These are phyloP conservation scores for Clavariopsis aquatica DNA, from an alignment of 495 filamentous ascomycete species.

Conservation along the genomic window DNA sequence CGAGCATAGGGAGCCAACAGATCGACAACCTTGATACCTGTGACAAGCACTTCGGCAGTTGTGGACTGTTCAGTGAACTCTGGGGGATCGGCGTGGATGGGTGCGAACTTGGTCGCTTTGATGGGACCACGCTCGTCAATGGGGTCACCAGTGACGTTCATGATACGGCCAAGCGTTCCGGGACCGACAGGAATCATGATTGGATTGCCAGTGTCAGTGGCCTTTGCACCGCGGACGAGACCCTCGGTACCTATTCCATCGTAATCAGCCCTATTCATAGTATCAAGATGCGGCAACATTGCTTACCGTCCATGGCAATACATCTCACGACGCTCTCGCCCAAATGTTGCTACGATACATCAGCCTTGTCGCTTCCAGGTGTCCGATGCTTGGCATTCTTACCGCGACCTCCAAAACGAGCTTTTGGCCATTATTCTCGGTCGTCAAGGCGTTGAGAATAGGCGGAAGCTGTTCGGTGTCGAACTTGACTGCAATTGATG, in stretches of 20 bases:
- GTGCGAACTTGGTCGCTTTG: constrained; percentile 80
- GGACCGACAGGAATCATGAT: constrained; percentile 97
- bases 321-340: constrained; percentile 98
- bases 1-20: constrained; percentile 97
- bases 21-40: constrained; percentile 99
- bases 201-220: constrained; percentile 85
- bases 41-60: constrained; percentile 91
- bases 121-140: constrained; percentile 99
- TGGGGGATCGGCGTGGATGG: constrained; percentile 94
- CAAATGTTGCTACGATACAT: constrained; percentile 84
- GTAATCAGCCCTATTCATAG: constrained; percentile 18
- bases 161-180: constrained; percentile 96
- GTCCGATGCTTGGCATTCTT: constrained; percentile 51
- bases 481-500: constrained; percentile 75
- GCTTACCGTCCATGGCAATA: constrained; percentile 99
- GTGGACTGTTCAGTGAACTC: constrained; percentile 93
- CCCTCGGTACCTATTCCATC: constrained; percentile 86
- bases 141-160: constrained; percentile 99
- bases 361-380: constrained; percentile 42
- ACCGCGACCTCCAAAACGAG: constrained; percentile 95
- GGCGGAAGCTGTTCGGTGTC: constrained; percentile 89
- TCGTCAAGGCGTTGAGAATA: constrained; percentile 96
- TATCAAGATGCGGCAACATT: not conserved
- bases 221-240: constrained; percentile 86
- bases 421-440: constrained; percentile 88